phyloP scores from a whole-genome alignment of 352 stramenopile species.

The Globisporangium abappressorium region DNA sequence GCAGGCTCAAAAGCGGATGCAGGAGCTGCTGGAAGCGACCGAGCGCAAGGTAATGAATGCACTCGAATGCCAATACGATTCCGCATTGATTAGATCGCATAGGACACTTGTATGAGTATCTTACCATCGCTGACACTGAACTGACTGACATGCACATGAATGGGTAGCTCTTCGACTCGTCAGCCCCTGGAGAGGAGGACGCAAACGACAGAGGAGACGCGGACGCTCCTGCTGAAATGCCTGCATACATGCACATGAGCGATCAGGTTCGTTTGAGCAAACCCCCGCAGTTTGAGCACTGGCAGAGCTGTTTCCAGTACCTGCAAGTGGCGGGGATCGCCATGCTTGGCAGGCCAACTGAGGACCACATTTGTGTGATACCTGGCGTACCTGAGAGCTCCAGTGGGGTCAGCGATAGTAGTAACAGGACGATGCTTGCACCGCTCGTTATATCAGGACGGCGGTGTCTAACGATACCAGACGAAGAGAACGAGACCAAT shows the following conservation, averaged over 20 bases:
- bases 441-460: slow-evolving; percentile 9
- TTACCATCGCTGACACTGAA: not conserved
- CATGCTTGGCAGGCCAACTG: slow-evolving; percentile 23
- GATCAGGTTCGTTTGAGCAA: slow-evolving; percentile 41
- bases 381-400: slow-evolving; percentile 2
- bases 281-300: slow-evolving; percentile 41
- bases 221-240: slow-evolving; percentile 6
- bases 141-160: not conserved
- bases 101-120: not conserved
- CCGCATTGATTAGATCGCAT: not conserved
- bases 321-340: slow-evolving; percentile 30
- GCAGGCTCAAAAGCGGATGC: slow-evolving; percentile 40
- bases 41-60: slow-evolving; percentile 17
- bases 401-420: slow-evolving; percentile 19
- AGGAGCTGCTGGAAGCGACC: slow-evolving; percentile 33
- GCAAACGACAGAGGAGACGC: slow-evolving; percentile 1
- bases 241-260: slow-evolving; percentile 45
- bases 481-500: slow-evolving; percentile 12
- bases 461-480: not conserved
- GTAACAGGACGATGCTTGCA: slow-evolving; percentile 5
- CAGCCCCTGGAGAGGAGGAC: not conserved
- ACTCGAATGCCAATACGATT: not conserved
- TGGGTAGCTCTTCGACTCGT: slow-evolving; percentile 2
- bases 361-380: slow-evolving; percentile 41
- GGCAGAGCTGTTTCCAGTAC: slow-evolving; percentile 49